These are phyloP conservation scores for Rhodotorula kratochvilovae DNA, from an alignment of 768 basidiomycete species.

Conservation along the genomic window DNA sequence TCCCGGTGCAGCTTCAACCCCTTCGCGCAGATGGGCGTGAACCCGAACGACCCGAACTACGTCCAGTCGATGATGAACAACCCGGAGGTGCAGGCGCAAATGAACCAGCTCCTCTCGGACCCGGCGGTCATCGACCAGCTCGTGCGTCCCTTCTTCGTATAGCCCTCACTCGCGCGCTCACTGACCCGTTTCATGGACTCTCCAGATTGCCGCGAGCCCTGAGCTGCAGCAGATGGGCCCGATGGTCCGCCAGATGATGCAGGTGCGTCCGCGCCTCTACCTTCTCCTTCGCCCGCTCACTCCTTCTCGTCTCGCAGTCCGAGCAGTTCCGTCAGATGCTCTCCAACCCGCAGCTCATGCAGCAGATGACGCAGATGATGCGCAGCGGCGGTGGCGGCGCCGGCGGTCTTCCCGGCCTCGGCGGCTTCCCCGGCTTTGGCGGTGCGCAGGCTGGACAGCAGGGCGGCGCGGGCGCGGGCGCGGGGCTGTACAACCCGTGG, in stretches of 20 bases:
- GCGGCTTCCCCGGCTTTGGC: constrained; percentile 34
- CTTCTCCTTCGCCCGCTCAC: not conserved
- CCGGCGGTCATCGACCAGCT: constrained; percentile 78
- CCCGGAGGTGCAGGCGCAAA: constrained; percentile 73
- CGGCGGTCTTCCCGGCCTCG: constrained; percentile 34
- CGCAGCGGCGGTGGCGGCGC: constrained; percentile 36
- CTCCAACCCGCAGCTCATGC: constrained; percentile 71
- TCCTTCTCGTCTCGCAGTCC: constrained; percentile 16
- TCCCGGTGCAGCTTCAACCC: constrained; percentile 62
- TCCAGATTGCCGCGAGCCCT: constrained; percentile 72
- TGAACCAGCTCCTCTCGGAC: constrained; percentile 78
- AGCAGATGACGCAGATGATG: constrained; percentile 47
- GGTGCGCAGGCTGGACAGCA: not conserved
- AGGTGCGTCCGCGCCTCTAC: constrained; percentile 42
- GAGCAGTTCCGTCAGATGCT: constrained; percentile 42
- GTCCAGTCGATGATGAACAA: constrained; percentile 77
- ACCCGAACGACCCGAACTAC: constrained; percentile 65
- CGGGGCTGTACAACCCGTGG: constrained; percentile 33
- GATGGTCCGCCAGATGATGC: constrained; percentile 71
- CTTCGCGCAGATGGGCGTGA: constrained; percentile 83
- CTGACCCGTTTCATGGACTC: not conserved
- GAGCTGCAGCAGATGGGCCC: constrained; percentile 70
- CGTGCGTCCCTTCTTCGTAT: constrained; percentile 5
- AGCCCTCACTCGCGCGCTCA: not conserved
- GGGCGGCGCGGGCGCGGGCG: constrained; percentile 6